Conservation (phyloP, 2,329 filamentous ascomycete genomes). For the Dactylonectria macrodidyma region DNA sequence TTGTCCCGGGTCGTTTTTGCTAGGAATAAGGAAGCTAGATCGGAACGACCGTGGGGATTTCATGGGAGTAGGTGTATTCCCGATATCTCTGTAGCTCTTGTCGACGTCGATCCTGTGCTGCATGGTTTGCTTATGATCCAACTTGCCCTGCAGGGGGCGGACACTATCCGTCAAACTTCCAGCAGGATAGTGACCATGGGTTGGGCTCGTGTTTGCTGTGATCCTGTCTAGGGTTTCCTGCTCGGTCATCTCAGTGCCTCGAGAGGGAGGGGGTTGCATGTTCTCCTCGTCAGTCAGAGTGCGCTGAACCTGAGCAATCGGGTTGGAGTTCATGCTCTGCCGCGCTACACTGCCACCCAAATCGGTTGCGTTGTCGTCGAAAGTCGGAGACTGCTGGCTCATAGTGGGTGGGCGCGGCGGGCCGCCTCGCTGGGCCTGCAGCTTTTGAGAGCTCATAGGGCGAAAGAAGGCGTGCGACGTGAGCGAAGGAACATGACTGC, state of each 20-base stretch:
- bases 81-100: constrained; percentile 69
- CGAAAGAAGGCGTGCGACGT: constrained; percentile 94
- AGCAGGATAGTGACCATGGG: constrained; percentile 67
- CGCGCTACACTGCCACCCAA: constrained; percentile 63
- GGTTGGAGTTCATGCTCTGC: constrained; percentile 71
- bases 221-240: constrained; percentile 78
- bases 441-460: constrained; percentile 95
- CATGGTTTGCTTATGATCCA: constrained; percentile 42
- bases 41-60: constrained; percentile 84
- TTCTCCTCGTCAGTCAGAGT: constrained; percentile 61
- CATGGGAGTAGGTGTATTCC: constrained; percentile 69
- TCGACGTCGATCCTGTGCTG: constrained; percentile 72
- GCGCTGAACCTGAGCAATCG: constrained; percentile 52
- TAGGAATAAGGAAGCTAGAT: constrained; percentile 79
- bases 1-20: constrained; percentile 66
- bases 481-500: constrained; percentile 91
- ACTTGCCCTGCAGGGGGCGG: constrained; percentile 76
- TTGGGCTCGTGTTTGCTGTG: constrained; percentile 83
- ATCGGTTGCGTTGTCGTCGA: constrained; percentile 60
- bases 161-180: constrained; percentile 84
- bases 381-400: constrained; percentile 53
- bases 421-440: constrained; percentile 88
- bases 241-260: constrained; percentile 86
- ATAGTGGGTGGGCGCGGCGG: constrained; percentile 62
- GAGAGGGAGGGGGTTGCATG: constrained; percentile 75